A percentile compares a stretch with the other conserved stretches of the same genome.
Evolutionary conservation across 2,329 filamentous ascomycete genomes (phyloP).

Genomic region (Pyricularia pennisetigena): DNA sequence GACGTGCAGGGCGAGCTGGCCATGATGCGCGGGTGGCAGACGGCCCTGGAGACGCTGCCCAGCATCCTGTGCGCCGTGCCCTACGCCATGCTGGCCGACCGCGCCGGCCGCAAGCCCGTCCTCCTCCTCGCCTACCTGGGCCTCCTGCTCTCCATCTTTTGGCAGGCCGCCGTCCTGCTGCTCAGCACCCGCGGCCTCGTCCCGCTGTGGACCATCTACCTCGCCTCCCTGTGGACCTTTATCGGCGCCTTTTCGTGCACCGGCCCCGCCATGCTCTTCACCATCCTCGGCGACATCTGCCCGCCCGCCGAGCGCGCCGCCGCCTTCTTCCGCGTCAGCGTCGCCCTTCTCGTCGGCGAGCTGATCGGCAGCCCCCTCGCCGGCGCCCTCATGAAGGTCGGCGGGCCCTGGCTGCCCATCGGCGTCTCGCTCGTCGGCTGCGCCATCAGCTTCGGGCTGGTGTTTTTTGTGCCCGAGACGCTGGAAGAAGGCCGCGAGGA

Average conservation of each 20-base stretch:
- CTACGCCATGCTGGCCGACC: slow-evolving; percentile 35
- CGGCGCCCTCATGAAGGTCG: slow-evolving; percentile 24
- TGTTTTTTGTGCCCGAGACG: slow-evolving; percentile 32
- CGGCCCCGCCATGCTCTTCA: slow-evolving; percentile 32
- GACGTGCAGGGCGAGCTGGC: slow-evolving; percentile 41
- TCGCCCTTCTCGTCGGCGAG: slow-evolving; percentile 25
- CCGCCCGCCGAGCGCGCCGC: slow-evolving; percentile 26
- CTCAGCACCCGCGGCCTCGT: slow-evolving; percentile 22
- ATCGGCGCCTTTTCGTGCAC: slow-evolving; percentile 31
- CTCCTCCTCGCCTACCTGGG: slow-evolving; percentile 21
- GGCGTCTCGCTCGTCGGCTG: slow-evolving; percentile 22
- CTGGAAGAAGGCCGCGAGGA: slow-evolving; percentile 10
- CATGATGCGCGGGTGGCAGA: slow-evolving; percentile 36
- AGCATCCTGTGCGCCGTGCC: slow-evolving; percentile 34
- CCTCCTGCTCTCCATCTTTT: slow-evolving; percentile 11
- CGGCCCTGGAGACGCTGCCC: slow-evolving; percentile 35
- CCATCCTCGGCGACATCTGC: slow-evolving; percentile 32
- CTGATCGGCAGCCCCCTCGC: slow-evolving; percentile 28
- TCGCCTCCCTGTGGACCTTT: slow-evolving; percentile 22
- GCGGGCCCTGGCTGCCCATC: slow-evolving; percentile 28
- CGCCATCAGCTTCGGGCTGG: slow-evolving; percentile 16
- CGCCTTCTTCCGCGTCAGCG: slow-evolving; percentile 28
- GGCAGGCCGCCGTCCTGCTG: slow-evolving; percentile 20
- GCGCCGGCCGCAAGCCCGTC: slow-evolving; percentile 32
- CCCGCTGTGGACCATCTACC: slow-evolving; percentile 28